Evolutionary conservation across 176 grass and related monocot genomes (phyloP), one percentile per base, ranked within the genome.

Genomic region (Zizania latifolia): DNA sequence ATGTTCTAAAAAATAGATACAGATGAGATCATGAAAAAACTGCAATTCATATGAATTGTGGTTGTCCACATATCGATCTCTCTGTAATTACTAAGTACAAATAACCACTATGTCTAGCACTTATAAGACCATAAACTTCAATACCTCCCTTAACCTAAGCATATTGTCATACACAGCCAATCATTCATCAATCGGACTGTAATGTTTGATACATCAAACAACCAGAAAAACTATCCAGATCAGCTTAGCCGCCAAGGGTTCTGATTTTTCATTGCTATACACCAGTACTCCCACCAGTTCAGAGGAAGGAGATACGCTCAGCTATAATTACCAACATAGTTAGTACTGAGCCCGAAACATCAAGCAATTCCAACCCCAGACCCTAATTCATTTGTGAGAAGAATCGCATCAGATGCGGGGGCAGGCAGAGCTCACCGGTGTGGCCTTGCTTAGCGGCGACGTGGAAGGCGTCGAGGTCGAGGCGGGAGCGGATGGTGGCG

Each of bases 401-500:
- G 26, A 29, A 48, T 21, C 27, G 67, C 14, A 70, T 13, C 70
- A 71, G 29, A 61, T n/a, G 27, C 23, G 28, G 58, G 29, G 44
- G 24, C 46, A n/a, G 44, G 58, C 24, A 3, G 14, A 4, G 29
- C 84, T 89, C 78, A 99, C 92, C 89, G 8, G 84, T 77, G 82
- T 90, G 92, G 5, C 96, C 96, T 30, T 88, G 86, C 87, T 94
- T 99, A 33, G 96, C 87, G 34, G 96, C 96, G 44, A 92, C 86
- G 51, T 99, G 96, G 87, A 99, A 99, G 77, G 96, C 87, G 68
- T 94, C 45, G 24, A 99, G 86, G 68, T 99, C 96, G 75, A 99
- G 86, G 76, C 96, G 89, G 2, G 96, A 99, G 55, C 89, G 86
- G 79, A 86, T 41, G 16, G 68, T 31, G 44, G 84, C 89, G 30